Conservation (phyloP, 164 flowering plant species). For the Umbilicus rupestris region DNA sequence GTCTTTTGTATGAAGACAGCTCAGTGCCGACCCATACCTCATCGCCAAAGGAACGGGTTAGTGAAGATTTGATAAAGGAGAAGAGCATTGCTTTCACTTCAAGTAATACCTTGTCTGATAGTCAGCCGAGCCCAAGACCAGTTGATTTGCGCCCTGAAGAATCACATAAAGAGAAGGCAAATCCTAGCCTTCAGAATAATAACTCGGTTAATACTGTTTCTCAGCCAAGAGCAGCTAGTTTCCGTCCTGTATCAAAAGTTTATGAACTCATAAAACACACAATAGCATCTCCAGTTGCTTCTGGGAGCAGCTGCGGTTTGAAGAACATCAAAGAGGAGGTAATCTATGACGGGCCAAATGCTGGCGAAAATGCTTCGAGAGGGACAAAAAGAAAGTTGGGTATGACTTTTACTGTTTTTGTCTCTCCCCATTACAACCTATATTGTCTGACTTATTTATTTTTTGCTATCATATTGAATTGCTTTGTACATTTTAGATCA, state of each 20-base stretch:
- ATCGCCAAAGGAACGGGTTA: conserved; percentile 15
- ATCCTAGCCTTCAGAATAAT: not conserved
- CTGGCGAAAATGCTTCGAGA: conserved; percentile 27
- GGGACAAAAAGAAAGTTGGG: conserved; percentile 64
- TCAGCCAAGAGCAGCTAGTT: not conserved
- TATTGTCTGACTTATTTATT: not conserved
- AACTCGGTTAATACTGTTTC: not conserved
- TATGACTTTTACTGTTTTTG: conserved; percentile 16
- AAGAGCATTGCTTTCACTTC: not conserved
- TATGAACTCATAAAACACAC: conserved; percentile 3
- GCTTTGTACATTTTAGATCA: not conserved
- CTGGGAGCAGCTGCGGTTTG: conserved; percentile 22
- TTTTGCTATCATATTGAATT: not conserved
- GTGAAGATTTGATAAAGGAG: not conserved
- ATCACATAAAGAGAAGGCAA: not conserved
- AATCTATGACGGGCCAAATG: conserved; percentile 24
- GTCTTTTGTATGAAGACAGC: conserved; percentile 30
- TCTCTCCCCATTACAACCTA: not conserved
- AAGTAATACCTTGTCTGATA: not conserved
- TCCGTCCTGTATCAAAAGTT: not conserved
- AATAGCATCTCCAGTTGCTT: conserved; percentile 17
- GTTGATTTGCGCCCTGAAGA: not conserved
- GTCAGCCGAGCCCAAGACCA: not conserved
- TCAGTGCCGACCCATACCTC: conserved; percentile 19
- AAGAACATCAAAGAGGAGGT: conserved; percentile 20